Evolutionary conservation across 2,329 filamentous ascomycete species (phyloP), one percentile per base, ranked within the genome.

Genomic region (Metarhizium humberi): DNA sequence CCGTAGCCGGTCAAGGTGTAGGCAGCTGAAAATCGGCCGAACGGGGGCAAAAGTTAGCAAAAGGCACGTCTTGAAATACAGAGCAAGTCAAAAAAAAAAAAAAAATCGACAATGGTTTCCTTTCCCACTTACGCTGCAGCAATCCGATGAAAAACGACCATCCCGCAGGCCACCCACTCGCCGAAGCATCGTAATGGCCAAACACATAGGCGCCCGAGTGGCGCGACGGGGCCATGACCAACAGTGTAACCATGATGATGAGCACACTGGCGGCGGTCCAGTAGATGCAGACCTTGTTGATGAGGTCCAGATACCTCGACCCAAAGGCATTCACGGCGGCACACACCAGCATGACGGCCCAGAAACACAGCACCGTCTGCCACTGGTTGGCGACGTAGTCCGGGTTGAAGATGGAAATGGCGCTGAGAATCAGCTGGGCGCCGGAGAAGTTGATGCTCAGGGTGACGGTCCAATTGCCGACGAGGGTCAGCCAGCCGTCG

Each of bases 331-430:
- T 90, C 67, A 90, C 74, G 54, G 81, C 57, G 58, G 88, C 84
- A 47, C 84, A 85, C 18, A 80, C 70, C 36, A 85, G 58, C 57
- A 82, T 86, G 63, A 85, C 84, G 18, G 74, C 85, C 62, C 87
- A 80, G 68, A 90, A 90, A 60, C 89, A 86, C 49, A 90, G 71
- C 64, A 90, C 89, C 55, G 88, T 85, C 67, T 90, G 86, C 84
- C 86, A 90, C 25, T 78, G 64, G 60, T 85, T 71, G 3, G 81
- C 63, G 45, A 76, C 73, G 63, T 84, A 90, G 58, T 71, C 74
- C 4, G 82, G 75, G 61, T 87, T 72, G 67, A 85, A 81, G 55
- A 90, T 72, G n/a, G 80, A 77, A 55, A 89, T 85, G 53, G 87
- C 78, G 53, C 84, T 84, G 13, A 87, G 69, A 54, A 90, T 81